phyloP scores from a whole-genome alignment of 2,329 filamentous ascomycete genomes.

The Hymenoscyphus fructigenus region DNA sequence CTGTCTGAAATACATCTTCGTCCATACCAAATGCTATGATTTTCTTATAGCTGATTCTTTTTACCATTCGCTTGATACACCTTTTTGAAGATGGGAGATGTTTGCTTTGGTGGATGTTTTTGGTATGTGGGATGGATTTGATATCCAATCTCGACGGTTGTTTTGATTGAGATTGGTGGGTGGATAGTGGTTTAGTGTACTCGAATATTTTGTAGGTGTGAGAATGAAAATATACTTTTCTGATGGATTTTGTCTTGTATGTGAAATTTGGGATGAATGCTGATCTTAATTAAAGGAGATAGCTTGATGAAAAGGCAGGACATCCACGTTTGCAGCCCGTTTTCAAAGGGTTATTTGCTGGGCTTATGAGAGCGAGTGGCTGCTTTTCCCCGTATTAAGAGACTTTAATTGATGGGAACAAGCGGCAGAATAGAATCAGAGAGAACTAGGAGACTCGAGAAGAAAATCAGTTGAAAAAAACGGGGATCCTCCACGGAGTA shows the following conservation, averaged over 20 bases:
- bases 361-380: too few relatives aligned
- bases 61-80: background rate
- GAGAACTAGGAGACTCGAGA: too few relatives aligned
- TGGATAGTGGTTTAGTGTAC: slow-evolving; percentile 1
- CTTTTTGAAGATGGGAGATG: background rate
- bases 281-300: background rate
- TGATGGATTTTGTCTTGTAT: background rate
- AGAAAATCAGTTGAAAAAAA: too few relatives aligned
- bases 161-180: slow-evolving; percentile 4
- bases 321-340: too few relatives aligned
- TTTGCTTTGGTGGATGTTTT: background rate
- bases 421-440: too few relatives aligned
- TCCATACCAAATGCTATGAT: slow-evolving; percentile 3
- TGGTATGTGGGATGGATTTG: background rate
- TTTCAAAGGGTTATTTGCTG: too few relatives aligned
- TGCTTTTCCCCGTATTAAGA: too few relatives aligned
- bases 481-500: too few relatives aligned
- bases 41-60: background rate
- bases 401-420: too few relatives aligned
- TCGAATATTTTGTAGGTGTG: background rate
- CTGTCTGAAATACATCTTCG: background rate
- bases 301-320: too few relatives aligned
- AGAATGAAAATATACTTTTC: background rate
- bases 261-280: background rate
- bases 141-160: background rate